phyloP scores from a whole-genome alignment of 768 basidiomycete genomes.

The Boletus vinaceobasis region DNA sequence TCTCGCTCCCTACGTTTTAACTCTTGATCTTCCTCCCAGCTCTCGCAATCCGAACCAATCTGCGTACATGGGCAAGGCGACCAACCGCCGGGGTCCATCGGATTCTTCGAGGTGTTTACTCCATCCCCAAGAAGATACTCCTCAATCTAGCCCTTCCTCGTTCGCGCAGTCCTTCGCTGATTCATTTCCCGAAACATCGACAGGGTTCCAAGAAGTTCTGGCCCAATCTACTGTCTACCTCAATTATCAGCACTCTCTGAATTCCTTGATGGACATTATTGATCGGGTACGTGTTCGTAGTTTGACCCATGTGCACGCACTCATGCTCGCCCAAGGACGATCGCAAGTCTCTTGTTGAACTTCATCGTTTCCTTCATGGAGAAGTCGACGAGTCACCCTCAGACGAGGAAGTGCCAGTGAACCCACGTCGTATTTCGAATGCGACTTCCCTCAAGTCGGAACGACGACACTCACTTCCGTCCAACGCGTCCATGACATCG shows the following conservation, averaged over 20 bases:
- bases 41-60: slow-evolving; percentile 47
- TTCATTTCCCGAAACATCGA: slow-evolving; percentile 15
- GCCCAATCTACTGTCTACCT: slow-evolving; percentile 55
- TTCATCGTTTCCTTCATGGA: slow-evolving; percentile 63
- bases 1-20: slow-evolving; percentile 18
- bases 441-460: slow-evolving; percentile 49
- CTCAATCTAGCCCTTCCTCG: slow-evolving; percentile 20
- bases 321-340: slow-evolving; percentile 55
- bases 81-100: slow-evolving; percentile 53
- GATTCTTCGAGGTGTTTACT: slow-evolving; percentile 60
- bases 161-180: slow-evolving; percentile 18
- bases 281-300: slow-evolving; percentile 57
- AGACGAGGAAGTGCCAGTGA: slow-evolving; percentile 17
- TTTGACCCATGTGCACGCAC: background rate
- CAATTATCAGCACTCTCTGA: slow-evolving; percentile 78
- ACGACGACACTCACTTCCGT: slow-evolving; percentile 68
- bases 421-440: slow-evolving; percentile 29
- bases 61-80: slow-evolving; percentile 46
- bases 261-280: slow-evolving; percentile 76
- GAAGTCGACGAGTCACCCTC: slow-evolving; percentile 18
- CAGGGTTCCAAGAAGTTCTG: slow-evolving; percentile 21
- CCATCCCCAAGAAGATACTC: slow-evolving; percentile 22
- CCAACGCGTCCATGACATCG: slow-evolving; percentile 58
- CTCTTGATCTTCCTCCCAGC: slow-evolving; percentile 17
- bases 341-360: slow-evolving; percentile 64